phyloP scores from a whole-genome alignment of 139 green algal species.

The Chlamydomonas applanata region DNA sequence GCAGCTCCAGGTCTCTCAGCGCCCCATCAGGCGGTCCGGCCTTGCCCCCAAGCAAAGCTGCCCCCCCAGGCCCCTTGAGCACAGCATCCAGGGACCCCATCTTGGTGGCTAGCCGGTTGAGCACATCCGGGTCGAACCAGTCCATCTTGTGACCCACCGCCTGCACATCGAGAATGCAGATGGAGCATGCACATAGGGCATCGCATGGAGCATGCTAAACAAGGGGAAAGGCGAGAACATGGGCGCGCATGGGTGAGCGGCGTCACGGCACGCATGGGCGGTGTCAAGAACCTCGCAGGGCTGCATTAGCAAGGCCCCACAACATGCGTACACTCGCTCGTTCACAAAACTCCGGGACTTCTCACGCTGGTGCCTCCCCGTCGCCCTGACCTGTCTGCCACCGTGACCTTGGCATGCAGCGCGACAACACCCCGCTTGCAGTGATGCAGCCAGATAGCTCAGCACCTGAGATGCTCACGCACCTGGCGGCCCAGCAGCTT shows the following conservation, averaged over 20 bases:
- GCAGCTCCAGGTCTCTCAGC: constrained; percentile 35
- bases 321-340: background rate
- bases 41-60: background rate
- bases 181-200: no score
- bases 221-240: no score
- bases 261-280: no score
- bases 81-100: constrained; percentile 39
- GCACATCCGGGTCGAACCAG: constrained; percentile 40
- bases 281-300: no score
- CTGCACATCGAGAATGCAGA: background rate
- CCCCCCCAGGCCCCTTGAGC: constrained; percentile 25
- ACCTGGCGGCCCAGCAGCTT: constrained; percentile 37
- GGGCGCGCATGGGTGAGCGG: no score
- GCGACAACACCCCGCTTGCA: background rate
- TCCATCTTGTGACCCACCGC: constrained; percentile 47
- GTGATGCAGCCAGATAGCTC: background rate
- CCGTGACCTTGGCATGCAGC: background rate
- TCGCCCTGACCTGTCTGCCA: background rate
- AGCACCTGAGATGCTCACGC: background rate
- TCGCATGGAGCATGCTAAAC: no score
- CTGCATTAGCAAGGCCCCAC: no score
- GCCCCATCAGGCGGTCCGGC: constrained; percentile 5
- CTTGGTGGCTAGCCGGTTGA: constrained; percentile 45
- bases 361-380: background rate
- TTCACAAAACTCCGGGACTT: background rate